These are phyloP conservation scores for Coniosporium apollinis DNA, from an alignment of 495 filamentous ascomycete genomes.

Conservation along the genomic window DNA sequence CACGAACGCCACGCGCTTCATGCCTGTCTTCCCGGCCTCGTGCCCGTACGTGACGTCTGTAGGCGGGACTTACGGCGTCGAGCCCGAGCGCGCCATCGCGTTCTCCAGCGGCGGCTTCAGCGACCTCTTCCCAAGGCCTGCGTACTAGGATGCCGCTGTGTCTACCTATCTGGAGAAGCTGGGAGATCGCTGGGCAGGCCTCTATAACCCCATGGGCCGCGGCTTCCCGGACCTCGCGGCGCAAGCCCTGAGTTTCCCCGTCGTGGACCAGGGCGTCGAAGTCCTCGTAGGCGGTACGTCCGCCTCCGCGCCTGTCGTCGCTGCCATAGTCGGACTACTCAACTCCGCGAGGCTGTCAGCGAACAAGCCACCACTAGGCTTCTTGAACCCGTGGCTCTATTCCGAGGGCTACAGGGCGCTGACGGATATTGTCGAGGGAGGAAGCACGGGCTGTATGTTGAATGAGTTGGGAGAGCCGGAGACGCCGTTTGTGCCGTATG, in stretches of 20 bases:
- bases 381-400: conserved; percentile 27
- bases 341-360: conserved; percentile 21
- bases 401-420: conserved; percentile 18
- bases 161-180: conserved; percentile 17
- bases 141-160: conserved; percentile 20
- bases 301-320: conserved; percentile 18
- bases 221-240: conserved; percentile 24
- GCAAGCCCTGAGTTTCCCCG: conserved; percentile 18
- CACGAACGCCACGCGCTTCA: conserved; percentile 16
- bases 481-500: too few species aligned
- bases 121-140: conserved; percentile 20
- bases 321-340: conserved; percentile 20
- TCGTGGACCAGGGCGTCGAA: conserved; percentile 18
- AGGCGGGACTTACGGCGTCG: conserved; percentile 21
- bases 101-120: conserved; percentile 21
- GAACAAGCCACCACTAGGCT: conserved; percentile 21
- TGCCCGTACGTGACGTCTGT: conserved; percentile 24
- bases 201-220: conserved; percentile 23
- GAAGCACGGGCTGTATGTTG: conserved; percentile 15
- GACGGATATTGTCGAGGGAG: conserved; percentile 20
- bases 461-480: too few species aligned
- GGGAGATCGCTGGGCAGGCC: conserved; percentile 14
- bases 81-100: conserved; percentile 19
- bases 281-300: conserved; percentile 20
- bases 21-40: conserved; percentile 19